Base-by-base conservation (phyloP, 768 basidiomycete species). In the Russula griseocarnosa region DNA sequence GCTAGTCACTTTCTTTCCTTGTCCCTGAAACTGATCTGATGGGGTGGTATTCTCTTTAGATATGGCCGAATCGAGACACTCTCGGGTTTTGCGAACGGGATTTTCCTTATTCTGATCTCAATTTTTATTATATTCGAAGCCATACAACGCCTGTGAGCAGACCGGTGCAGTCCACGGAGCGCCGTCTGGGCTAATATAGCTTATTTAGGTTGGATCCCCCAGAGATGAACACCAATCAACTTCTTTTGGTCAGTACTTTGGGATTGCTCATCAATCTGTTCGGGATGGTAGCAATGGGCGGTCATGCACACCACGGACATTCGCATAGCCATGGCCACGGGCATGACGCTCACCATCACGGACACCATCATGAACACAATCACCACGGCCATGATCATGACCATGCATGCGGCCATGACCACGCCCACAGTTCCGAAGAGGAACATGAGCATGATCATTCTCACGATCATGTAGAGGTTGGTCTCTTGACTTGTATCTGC, bases 101-200 rank as follows among this genome's bases (percentile, higher is more conserved):
- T 97, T 65, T 96, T 96, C 73, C 78, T 94, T 4, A 87, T 96
- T 66, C 76, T 96, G 55, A 97, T 98, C 62, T 98, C 95, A 3
- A 86, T 98, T 66, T 99, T 98, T 74, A 99, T 99, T 73, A 88
- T 98, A 42, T 98, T 99, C 66, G 97, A 99, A 76, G 97, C 95
- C 2, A 86, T 98, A 47, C 94, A 98, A 75, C 82, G 97, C 68
- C 82, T 99, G 92, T 96, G 71, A 71, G 75, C 69, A 38, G 8
- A 34, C 13, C 24, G 36, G 24, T 54, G 5, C 34, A 34, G 26
- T 36, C 20, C n/a, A 20, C 47, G 8, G 13, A 38, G n/a, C 28
- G 24, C 26, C 13, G 4, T 20, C 13, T 59, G 20, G 40, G 5
- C 53, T 53, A 32, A 56, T 16, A 5, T 51, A 38, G 42, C 44